Evolutionary conservation across 2,329 filamentous ascomycete species (phyloP).

Genomic region (Lomentospora prolificans): DNA sequence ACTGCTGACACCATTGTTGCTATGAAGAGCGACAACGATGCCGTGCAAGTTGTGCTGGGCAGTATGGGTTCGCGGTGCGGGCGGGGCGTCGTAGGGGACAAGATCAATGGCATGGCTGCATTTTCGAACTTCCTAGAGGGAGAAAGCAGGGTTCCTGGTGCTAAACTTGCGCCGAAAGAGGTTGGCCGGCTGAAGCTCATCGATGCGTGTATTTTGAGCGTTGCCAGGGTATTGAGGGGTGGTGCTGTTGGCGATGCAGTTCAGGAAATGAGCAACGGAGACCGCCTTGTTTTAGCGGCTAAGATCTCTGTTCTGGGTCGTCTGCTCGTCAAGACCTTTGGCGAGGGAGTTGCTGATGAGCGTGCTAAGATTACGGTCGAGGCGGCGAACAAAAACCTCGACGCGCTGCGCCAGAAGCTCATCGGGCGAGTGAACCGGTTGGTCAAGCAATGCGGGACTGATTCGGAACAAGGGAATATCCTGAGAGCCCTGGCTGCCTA

Average conservation of each 20-base stretch:
- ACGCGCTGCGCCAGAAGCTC: slow-evolving; percentile 51
- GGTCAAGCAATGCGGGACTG: slow-evolving; percentile 50
- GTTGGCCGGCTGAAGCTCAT: slow-evolving; percentile 39
- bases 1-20: slow-evolving; percentile 90
- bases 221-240: slow-evolving; percentile 37
- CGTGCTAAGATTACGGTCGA: slow-evolving; percentile 37
- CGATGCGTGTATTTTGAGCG: slow-evolving; percentile 39
- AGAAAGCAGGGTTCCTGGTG: slow-evolving; percentile 17
- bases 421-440: slow-evolving; percentile 60
- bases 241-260: slow-evolving; percentile 16
- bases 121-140: slow-evolving; percentile 27
- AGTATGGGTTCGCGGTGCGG: slow-evolving; percentile 71
- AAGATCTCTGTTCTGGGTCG: slow-evolving; percentile 70
- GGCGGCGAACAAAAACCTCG: slow-evolving; percentile 53
- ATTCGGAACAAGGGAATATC: slow-evolving; percentile 39
- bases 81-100: slow-evolving; percentile 56
- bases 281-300: slow-evolving; percentile 46
- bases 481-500: slow-evolving; percentile 72
- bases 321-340: slow-evolving; percentile 64
- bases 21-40: slow-evolving; percentile 72
- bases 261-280: slow-evolving; percentile 27
- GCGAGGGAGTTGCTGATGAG: slow-evolving; percentile 30
- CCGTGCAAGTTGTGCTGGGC: slow-evolving; percentile 61
- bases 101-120: slow-evolving; percentile 45
- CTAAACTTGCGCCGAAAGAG: slow-evolving; percentile 18